Base-by-base conservation (phyloP, 2,329 filamentous ascomycete species). In the Penicillium sp. region DNA sequence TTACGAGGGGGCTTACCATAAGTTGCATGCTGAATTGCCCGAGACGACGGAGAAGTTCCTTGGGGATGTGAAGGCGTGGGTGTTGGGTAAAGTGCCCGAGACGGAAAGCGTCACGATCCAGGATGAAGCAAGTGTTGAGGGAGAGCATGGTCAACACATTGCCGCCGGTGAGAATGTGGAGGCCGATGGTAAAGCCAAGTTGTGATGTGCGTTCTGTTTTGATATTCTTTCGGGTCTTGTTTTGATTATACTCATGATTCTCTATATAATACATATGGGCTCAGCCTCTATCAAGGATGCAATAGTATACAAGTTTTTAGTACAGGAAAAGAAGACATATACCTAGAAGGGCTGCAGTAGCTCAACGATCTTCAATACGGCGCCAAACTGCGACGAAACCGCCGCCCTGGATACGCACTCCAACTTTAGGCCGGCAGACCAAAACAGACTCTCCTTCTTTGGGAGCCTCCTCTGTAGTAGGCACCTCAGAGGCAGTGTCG, bases 1-100 rank as follows among this genome's bases (percentile, higher is more conserved):
- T 18, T 96, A 94, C 70, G 84, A 89, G 29, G 91, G 89, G 9
- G 89, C 82, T 69, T 91, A 84, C 70, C 92, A 97, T 74, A 87
- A 89, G 75, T 71, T 71, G 42, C 63, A 69, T 62, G 62, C 58
- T 44, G 70, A 69, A 49, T 64, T 69, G 34, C 60, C 67, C 10
- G 66, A 64, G 13, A 60, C 68, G n/a, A 62, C 56, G 49, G 67
- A 66, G 18, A 56, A 61, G 47, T 80, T 80, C 61, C 71, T 72
- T 6, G 79, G 78, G 50, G 85, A 90, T 67, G 77, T 90, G 5
- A 79, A 76, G 3, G 79, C 83, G 55, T 91, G 88, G 87, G 84
- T 91, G 52, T 67, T 89, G 48, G 56, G 42, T 29, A 51, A 56
- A 29, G 58, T 53, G 23, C 49, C 56, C 35, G 32, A 7, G 18